These are phyloP conservation scores for Paraphaeosphaeria minitans DNA, from an alignment of 2,329 filamentous ascomycete genomes.

Conservation along the genomic window DNA sequence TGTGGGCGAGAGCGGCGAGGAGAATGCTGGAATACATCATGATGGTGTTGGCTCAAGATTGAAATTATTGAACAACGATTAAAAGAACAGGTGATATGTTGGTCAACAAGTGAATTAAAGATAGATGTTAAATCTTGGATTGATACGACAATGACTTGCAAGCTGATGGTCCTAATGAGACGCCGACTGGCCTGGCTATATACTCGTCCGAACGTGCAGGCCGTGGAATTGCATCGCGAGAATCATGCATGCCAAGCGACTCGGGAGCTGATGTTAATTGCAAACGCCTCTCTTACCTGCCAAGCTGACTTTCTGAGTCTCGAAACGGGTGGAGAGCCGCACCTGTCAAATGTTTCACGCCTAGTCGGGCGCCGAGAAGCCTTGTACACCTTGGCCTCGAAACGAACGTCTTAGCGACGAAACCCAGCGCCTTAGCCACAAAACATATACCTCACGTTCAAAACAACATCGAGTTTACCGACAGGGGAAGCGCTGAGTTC, in stretches of 20 bases:
- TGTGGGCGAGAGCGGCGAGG: conserved; percentile 29
- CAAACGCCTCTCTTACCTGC: conserved; percentile 13
- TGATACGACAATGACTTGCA: conserved; percentile 22
- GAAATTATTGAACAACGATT: conserved; percentile 11
- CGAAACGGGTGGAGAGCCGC: neutral
- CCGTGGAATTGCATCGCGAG: neutral
- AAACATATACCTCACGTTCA: neutral
- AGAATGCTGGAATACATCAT: conserved; percentile 33
- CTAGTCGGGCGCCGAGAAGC: neutral
- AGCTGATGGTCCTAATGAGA: conserved; percentile 19
- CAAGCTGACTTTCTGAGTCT: neutral
- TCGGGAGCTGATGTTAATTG: conserved; percentile 16
- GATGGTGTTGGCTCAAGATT: conserved; percentile 10
- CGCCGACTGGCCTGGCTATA: conserved; percentile 13
- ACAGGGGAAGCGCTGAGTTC: neutral
- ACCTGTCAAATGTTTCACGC: neutral
- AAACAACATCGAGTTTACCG: neutral
- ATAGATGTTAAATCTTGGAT: conserved; percentile 12
- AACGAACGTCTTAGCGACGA: neutral
- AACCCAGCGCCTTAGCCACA: neutral
- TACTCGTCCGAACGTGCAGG: conserved; percentile 1
- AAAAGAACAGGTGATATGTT: neutral
- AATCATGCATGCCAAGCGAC: neutral
- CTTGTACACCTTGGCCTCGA: neutral
- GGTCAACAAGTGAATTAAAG: conserved; percentile 5